Conservation (phyloP, 352 stramenopile species). For the Phytophthora macrochlamydospora region DNA sequence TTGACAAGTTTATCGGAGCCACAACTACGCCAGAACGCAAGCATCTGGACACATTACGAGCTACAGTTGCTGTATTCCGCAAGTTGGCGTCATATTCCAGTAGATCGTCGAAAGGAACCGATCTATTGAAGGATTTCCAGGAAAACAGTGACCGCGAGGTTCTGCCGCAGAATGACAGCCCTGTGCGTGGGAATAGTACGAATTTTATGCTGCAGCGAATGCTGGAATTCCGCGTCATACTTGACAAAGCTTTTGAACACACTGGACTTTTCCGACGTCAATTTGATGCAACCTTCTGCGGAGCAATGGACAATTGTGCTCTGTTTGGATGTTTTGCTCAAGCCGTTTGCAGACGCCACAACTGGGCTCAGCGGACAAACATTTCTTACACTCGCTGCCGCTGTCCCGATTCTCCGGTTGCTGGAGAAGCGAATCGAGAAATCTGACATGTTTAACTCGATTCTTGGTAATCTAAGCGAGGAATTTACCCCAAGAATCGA, state of each 20-base stretch:
- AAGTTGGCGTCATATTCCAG: constrained; percentile 2
- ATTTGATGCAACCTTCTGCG: not conserved
- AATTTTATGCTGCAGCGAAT: constrained; percentile 2
- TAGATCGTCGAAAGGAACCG: not conserved
- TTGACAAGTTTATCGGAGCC: not conserved
- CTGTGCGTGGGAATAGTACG: constrained; percentile 1
- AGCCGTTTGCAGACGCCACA: constrained; percentile 1
- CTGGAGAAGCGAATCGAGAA: not conserved
- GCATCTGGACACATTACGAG: not conserved
- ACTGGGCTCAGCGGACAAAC: not conserved
- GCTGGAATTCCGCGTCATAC: not conserved
- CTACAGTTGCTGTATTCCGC: not conserved
- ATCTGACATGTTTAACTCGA: not conserved
- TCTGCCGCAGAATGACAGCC: not conserved
- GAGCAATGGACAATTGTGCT: constrained; percentile 8
- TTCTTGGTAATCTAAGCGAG: not conserved
- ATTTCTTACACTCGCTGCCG: constrained; percentile 5
- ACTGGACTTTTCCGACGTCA: constrained; percentile 1
- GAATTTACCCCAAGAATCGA: constrained; percentile 2
- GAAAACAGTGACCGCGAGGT: not conserved
- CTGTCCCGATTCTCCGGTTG: not conserved
- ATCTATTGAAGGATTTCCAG: not conserved
- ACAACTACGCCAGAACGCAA: not conserved
- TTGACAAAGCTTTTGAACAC: constrained; percentile 2
- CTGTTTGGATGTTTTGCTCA: not conserved